Evolutionary conservation across 768 basidiomycete species (phyloP).

Genomic region (Podaxis mareebaensis): DNA sequence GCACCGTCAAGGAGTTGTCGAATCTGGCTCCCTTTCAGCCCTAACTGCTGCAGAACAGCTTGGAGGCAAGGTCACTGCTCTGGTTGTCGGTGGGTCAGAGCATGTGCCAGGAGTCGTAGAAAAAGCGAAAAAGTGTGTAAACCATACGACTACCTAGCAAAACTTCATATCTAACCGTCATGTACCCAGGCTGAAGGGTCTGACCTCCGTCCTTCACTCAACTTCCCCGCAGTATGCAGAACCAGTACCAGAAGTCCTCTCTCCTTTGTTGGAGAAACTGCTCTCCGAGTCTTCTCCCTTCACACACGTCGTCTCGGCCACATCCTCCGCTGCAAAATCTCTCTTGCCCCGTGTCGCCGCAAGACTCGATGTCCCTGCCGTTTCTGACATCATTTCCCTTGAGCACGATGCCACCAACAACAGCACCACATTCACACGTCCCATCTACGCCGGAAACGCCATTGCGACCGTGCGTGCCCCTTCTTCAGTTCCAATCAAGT

Average conservation of each 20-base stretch:
- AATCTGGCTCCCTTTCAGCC: conserved; percentile 85
- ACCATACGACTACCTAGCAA: conserved; percentile 15
- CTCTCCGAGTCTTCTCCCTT: conserved; percentile 63
- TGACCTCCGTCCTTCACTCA: conserved; percentile 69
- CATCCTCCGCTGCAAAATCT: conserved; percentile 91
- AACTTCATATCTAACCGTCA: conserved; percentile 16
- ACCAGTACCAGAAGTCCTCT: conserved; percentile 72
- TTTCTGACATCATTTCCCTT: conserved; percentile 88
- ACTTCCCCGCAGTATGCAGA: conserved; percentile 68
- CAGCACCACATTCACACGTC: conserved; percentile 85
- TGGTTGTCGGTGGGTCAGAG: conserved; percentile 69
- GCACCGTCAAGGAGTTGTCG: conserved; percentile 79
- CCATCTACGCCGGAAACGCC: conserved; percentile 98
- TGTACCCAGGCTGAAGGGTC: conserved; percentile 58
- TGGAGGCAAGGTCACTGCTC: conserved; percentile 82
- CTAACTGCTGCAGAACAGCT: conserved; percentile 87
- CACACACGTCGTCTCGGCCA: conserved; percentile 91
- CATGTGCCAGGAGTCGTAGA: conserved; percentile 67
- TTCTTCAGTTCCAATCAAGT: conserved; percentile 78
- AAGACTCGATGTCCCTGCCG: conserved; percentile 82
- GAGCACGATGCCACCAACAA: conserved; percentile 70
- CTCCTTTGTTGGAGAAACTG: conserved; percentile 80
- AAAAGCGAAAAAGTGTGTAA: conserved; percentile 73
- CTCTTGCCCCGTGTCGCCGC: conserved; percentile 92
- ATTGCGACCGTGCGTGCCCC: conserved; percentile 87